Evolutionary conservation across 805 yeast genomes (phyloP).

Genomic region (Tetrapisispora namnaoensis): DNA sequence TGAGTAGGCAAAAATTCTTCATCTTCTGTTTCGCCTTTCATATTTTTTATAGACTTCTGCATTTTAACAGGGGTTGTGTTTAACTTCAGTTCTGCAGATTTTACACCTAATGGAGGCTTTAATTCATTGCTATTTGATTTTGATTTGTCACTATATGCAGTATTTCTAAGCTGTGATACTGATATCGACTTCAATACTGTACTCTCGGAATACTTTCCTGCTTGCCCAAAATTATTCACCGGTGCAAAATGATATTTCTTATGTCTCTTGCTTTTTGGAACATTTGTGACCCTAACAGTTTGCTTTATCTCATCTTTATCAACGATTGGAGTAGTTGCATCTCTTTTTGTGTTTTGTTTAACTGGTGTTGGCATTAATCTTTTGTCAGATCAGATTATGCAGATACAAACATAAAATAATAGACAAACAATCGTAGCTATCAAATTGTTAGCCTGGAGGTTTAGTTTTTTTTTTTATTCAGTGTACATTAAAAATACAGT

Average conservation of each 20-base stretch:
- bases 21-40: not conserved
- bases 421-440: not conserved
- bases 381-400: not conserved
- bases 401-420: not conserved
- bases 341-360: constrained; percentile 1
- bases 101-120: not conserved
- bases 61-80: constrained; percentile 1
- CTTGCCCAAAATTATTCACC: constrained; percentile 13
- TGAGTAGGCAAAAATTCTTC: constrained; percentile 14
- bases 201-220: constrained; percentile 1
- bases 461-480: no score
- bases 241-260: constrained; percentile 25
- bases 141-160: constrained; percentile 3
- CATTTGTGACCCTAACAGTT: not conserved
- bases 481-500: no score
- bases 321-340: not conserved
- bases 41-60: not conserved
- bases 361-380: constrained; percentile 3
- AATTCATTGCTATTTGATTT: not conserved
- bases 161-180: constrained; percentile 24
- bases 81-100: not conserved
- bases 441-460: not conserved
- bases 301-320: not conserved
- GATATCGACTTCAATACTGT: constrained; percentile 21
- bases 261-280: constrained; percentile 2